These are phyloP conservation scores for Claviceps sp. DNA, from an alignment of 2,329 filamentous ascomycete species.

Conservation along the genomic window DNA sequence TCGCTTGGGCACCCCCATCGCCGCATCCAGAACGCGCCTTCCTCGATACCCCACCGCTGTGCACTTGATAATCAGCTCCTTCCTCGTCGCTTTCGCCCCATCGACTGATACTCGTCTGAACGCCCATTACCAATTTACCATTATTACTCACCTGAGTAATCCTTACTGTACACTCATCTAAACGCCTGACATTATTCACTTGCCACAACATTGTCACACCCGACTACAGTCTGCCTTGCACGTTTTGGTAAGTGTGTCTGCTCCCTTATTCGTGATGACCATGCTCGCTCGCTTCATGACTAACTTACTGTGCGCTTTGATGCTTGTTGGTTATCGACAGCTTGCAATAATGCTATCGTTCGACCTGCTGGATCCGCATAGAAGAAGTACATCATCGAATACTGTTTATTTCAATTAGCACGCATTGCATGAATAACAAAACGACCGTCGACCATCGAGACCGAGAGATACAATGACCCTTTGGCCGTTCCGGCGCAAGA, in stretches of 20 bases:
- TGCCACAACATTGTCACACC: not conserved
- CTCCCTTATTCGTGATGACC: not conserved
- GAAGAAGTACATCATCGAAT: not conserved
- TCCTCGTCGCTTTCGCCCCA: not conserved
- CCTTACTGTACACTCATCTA: too few relatives aligned
- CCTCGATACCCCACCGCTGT: not conserved
- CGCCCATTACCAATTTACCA: too few relatives aligned
- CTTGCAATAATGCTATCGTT: slow-evolving; percentile 4
- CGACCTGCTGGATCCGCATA: slow-evolving; percentile 2
- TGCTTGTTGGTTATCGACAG: not conserved
- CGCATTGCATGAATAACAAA: not conserved
- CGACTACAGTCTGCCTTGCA: not conserved
- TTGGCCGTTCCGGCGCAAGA: slow-evolving; percentile 71
- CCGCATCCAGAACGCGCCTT: not conserved
- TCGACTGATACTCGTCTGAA: too few relatives aligned
- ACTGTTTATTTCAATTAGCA: not conserved
- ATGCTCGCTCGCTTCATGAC: not conserved
- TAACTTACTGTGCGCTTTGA: not conserved
- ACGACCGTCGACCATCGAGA: not conserved
- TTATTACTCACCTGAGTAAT: too few relatives aligned
- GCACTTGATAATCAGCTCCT: not conserved
- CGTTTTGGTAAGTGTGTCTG: not conserved
- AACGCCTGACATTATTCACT: not conserved
- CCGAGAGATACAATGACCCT: slow-evolving; percentile 47
- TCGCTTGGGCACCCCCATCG: not conserved